Base-by-base conservation (phyloP, 768 basidiomycete genomes). In the Suillus lakei region DNA sequence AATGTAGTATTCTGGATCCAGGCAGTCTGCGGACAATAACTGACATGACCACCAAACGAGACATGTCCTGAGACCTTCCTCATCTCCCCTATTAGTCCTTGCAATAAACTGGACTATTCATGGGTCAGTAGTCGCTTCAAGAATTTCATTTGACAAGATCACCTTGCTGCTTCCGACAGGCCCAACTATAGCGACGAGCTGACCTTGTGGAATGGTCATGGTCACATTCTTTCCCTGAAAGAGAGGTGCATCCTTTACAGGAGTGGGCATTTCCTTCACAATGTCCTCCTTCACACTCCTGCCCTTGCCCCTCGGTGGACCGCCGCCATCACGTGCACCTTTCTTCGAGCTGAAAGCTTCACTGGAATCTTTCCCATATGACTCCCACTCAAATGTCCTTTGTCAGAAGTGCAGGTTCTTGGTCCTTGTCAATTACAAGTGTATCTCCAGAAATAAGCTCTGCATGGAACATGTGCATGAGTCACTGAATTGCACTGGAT, bases 1-100 rank as follows among this genome's bases (percentile, higher is more conserved):
- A 89, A 69, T 5, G 86, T 81, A 0, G 86, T 85, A 71, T 91
- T 91, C 73, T 91, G 89, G 56, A 93, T 91, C 91, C 91, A 93
- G 0, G 90, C 88, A 0, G 84, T 85, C 75, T 93, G 91, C 18
- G 90, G 83, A 71, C 88, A 90, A 71, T 91, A 93, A 6, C 85
- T 88, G 12, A 91, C 81, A 16, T 78, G 76, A 0, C 91, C 90
- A 7, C 91, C 87, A 68, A 91, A 88, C 0, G 79, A 76, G 43
- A 89, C 83, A 15, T 76, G 72, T 0, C 91, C 91, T 9, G 76
- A 73, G 3, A 81, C 67, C 64, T 79, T 80, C 21, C 83, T 79
- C 90, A 91, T 91, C 76, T 91, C 91, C 6, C 91, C 90, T 46
- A 91, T 84, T 32, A 93, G 76, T 4, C 87, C 88, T 70, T 86